These are phyloP conservation scores for Fusarium sp. DNA, from an alignment of 2,329 filamentous ascomycete species.

Conservation along the genomic window DNA sequence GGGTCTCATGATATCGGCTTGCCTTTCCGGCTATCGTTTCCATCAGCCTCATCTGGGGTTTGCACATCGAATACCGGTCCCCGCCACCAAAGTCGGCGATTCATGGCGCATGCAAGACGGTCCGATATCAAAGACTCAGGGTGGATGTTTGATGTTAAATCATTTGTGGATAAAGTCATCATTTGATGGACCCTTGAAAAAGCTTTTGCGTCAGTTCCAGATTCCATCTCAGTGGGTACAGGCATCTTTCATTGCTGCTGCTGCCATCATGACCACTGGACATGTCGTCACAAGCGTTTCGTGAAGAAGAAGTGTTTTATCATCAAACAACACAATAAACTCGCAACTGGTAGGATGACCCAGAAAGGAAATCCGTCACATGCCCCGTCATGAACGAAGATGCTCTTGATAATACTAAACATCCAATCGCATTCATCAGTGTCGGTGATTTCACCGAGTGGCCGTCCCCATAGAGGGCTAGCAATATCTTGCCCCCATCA, in stretches of 20 bases:
- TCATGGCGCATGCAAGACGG: constrained; percentile 26
- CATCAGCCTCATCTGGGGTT: constrained; percentile 16
- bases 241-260: neutral
- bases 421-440: neutral
- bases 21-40: neutral
- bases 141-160: constrained; percentile 29
- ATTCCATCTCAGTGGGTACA: constrained; percentile 4
- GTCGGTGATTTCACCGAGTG: neutral
- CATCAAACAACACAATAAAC: neutral
- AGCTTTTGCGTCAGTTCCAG: constrained; percentile 7
- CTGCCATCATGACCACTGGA: neutral
- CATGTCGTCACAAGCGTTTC: constrained; percentile 1
- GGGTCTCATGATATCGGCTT: neutral
- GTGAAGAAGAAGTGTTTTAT: neutral
- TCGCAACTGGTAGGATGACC: neutral
- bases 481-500: constrained; percentile 1
- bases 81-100: constrained; percentile 18
- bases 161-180: constrained; percentile 14
- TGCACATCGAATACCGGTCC: constrained; percentile 6
- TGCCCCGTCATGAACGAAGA: neutral
- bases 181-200: constrained; percentile 20
- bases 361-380: neutral
- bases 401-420: neutral
- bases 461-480: neutral
- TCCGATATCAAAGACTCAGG: constrained; percentile 24